Evolutionary conservation across 1,284 basidiomycete genomes (phyloP).

Genomic region (Boletus semigastroideus): DNA sequence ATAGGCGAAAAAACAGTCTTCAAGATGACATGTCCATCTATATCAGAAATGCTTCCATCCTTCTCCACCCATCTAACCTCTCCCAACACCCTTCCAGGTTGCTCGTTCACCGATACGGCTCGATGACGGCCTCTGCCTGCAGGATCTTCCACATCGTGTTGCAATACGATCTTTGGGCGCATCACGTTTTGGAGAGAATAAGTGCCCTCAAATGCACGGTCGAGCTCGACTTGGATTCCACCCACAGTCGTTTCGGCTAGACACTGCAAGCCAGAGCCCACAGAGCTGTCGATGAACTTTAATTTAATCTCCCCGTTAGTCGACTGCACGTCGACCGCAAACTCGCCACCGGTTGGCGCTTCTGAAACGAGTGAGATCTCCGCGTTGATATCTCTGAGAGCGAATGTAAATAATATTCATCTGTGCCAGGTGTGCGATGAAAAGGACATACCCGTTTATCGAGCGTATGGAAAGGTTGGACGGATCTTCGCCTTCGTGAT

Average conservation of each 20-base stretch:
- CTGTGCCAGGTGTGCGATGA: neutral
- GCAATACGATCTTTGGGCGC: conserved; percentile 21
- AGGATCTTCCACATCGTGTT: conserved; percentile 38
- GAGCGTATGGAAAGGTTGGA: conserved; percentile 33
- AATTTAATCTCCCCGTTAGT: conserved; percentile 35
- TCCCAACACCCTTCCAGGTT: conserved; percentile 13
- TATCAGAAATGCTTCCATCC: conserved; percentile 17
- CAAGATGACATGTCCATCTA: conserved; percentile 22
- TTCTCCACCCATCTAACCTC: conserved; percentile 26
- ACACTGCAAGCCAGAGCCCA: conserved; percentile 39
- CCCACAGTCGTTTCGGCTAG: conserved; percentile 35
- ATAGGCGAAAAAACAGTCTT: conserved; percentile 15
- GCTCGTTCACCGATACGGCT: conserved; percentile 9
- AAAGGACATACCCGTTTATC: conserved; percentile 38
- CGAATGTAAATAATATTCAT: conserved; percentile 14
- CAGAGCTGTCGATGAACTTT: conserved; percentile 36
- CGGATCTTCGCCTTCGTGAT: conserved; percentile 26
- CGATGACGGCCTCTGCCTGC: conserved; percentile 38
- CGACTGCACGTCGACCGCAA: conserved; percentile 35
- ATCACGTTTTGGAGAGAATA: conserved; percentile 36
- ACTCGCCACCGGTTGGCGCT: conserved; percentile 31
- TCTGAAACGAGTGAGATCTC: conserved; percentile 31
- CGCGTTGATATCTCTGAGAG: conserved; percentile 32
- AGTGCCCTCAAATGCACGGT: conserved; percentile 44
- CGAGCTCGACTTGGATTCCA: conserved; percentile 34